Evolutionary conservation across 2,329 filamentous ascomycete genomes (phyloP), one percentile per base, ranked within the genome.

Genomic region (Malbranchea cinnamomea): DNA sequence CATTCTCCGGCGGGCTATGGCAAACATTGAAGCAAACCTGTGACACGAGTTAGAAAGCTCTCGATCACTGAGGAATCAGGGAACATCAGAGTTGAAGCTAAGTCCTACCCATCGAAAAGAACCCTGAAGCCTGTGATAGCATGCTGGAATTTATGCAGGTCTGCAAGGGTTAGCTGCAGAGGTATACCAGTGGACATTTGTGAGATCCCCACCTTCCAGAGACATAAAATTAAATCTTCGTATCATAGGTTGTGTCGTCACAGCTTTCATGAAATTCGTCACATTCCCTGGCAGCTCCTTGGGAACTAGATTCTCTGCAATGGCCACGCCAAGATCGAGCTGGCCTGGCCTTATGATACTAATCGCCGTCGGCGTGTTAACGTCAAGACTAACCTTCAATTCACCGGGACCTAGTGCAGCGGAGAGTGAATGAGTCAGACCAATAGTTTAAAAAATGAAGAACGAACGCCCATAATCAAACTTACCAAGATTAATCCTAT

Each of bases 1-100:
- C 77, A 85, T 89, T 41, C 81, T 71, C 28, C 81, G 73, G 17
- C 84, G 74, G 2, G 84, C 75, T 40, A 93, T 92, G 34, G 78
- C 74, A 51, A 93, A 81, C 0, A 72, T 74, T 5, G 68, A 63
- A 4, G 82, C 82, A 30, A 80, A 55, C 5, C 73, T 59, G 24
- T 36, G 15, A 10, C 5, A 26, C 20, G 11, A 20, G 20, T 32
- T 30, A 38, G 29, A 8, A 28, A 13, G n/a, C n/a, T n/a, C n/a
- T n/a, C n/a, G n/a, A n/a, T n/a, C n/a, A n/a, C n/a, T n/a, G n/a
- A n/a, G n/a, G n/a, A n/a, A 13, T 24, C 28, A 11, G 16, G 6
- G 12, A 4, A n/a, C 20, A 22, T 7, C 20, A 22, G 11, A 22
- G 23, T 18, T 14, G 11, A 10, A 19, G 26, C 12, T 18, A 23